A percentile compares a stretch with the other conserved stretches of the same genome.
Conservation (phyloP, 78 protist species). For the Guillardia theta region DNA sequence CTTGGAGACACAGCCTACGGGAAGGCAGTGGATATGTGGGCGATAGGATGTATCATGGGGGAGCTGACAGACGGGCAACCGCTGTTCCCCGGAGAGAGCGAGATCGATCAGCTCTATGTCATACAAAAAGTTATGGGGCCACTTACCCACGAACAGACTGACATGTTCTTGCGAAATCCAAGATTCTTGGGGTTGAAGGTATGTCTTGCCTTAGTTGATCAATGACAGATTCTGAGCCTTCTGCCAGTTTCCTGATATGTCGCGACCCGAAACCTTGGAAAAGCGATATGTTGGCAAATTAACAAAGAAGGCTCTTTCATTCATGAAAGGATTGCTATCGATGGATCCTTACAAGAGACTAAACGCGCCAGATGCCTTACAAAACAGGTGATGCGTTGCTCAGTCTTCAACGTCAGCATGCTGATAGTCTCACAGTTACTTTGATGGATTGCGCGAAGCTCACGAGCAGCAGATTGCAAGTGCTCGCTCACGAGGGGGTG, state of each 20-base stretch:
- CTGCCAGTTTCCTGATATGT: conserved; percentile 52
- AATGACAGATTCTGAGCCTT: too few relatives aligned
- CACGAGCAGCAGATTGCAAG: neutral
- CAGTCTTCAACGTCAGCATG: too few relatives aligned
- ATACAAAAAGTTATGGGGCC: conserved; percentile 59
- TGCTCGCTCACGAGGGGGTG: neutral
- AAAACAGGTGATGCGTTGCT: too few relatives aligned
- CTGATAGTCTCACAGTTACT: conserved; percentile 48
- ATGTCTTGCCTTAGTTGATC: too few relatives aligned
- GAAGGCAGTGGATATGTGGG: conserved; percentile 71
- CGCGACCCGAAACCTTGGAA: conserved; percentile 58
- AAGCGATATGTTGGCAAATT: conserved; percentile 25
- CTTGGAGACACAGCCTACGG: conserved; percentile 58
- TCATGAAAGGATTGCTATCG: conserved; percentile 41
- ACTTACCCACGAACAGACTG: conserved; percentile 19
- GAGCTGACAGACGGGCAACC: conserved; percentile 77
- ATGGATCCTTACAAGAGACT: conserved; percentile 45
- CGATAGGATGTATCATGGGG: conserved; percentile 75
- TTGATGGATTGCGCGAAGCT: conserved; percentile 49
- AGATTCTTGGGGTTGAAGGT: conserved; percentile 48
- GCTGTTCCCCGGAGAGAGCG: conserved; percentile 78
- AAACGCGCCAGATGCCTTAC: conserved; percentile 26
- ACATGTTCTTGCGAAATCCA: conserved; percentile 55
- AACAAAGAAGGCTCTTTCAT: conserved; percentile 33
- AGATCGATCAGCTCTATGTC: conserved; percentile 73